Evolutionary conservation across 2,329 filamentous ascomycete species (phyloP), one percentile per base, ranked within the genome.

Genomic region (Aspergillus neoniger): DNA sequence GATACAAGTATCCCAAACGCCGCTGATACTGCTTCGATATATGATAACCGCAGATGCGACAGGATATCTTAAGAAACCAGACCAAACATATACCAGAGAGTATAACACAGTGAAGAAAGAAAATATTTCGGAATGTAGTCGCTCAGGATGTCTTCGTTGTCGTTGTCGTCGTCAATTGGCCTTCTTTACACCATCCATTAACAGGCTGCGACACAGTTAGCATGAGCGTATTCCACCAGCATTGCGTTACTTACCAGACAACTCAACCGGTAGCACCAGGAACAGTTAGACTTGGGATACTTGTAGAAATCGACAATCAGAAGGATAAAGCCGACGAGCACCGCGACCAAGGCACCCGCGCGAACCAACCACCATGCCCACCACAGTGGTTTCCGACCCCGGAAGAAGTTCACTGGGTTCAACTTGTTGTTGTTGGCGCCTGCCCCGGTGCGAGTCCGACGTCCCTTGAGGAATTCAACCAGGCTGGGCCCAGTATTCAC

Each of bases 351-450:
- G 23, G 90, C 88, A 0, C 85, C 91, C 1, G 85, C 91, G 17
- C 95, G 86, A 28, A 98, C 83, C 21, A 96, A 77, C 94, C 94
- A 98, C 95, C 95, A 99, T 5, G 81, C 90, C 95, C 95, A 99
- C 95, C 95, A 99, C 7, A 96, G 82, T 21, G 91, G 90, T 75
- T 96, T 96, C 17, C 95, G 86, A 19, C 91, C 92, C 74, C 93
- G 94, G 80, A 98, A 98, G 78, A 97, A 97, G 5, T 86, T 88
- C 0, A 85, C 65, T 0, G 69, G 71, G 32, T 64, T 65, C 6
- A 59, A 32, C 4, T 51, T 55, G 54, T 57, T 51, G 2, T 65
- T 63, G 12, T 12, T 36, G 85, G 87, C 74, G 89, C 92, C 44
- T 91, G 87, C 74, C 89, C 92, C 44, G 91, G 84, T 32, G 88